Evolutionary conservation across 352 stramenopile genomes (phyloP).

Genomic region (Pythium phragmitis): DNA sequence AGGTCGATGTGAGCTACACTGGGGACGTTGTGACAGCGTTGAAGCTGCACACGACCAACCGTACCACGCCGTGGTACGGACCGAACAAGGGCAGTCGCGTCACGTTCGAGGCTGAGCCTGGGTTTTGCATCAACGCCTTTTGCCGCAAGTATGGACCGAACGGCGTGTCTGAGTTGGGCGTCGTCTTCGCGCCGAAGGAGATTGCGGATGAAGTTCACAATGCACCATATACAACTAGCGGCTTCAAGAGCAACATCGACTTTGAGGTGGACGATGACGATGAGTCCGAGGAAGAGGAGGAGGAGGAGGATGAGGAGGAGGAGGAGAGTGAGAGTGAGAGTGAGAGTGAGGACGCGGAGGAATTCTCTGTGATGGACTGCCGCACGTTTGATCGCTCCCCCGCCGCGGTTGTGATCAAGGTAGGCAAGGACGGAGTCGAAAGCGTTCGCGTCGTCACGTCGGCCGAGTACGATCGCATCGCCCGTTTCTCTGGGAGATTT

Average conservation of each 20-base stretch:
- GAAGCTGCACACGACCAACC: constrained; percentile 17
- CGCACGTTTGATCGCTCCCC: not conserved
- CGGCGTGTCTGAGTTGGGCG: constrained; percentile 1
- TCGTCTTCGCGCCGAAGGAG: constrained; percentile 6
- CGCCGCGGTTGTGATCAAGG: not conserved
- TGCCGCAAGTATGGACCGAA: not conserved
- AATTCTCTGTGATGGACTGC: not conserved
- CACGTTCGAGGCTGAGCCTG: not conserved
- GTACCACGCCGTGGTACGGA: constrained; percentile 8
- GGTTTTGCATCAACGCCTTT: constrained; percentile 13
- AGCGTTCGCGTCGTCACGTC: not conserved
- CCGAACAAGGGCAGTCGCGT: not conserved
- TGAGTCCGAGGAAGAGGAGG: not conserved
- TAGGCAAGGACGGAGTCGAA: not conserved
- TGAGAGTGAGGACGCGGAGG: no score
- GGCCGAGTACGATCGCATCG: constrained; percentile 4
- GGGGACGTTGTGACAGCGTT: not conserved
- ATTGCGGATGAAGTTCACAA: not conserved
- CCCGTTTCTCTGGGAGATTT: not conserved
- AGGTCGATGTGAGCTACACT: constrained; percentile 7
- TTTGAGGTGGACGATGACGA: not conserved
- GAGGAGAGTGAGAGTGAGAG: no score
- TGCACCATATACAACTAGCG: no score
- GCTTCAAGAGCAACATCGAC: no score
- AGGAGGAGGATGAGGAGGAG: no score